Percentiles rank a stretch among this genome's conserved stretches.
These are phyloP conservation scores for Salix arbutifolia DNA, from an alignment of 345 rosid species.

Conservation along the genomic window DNA sequence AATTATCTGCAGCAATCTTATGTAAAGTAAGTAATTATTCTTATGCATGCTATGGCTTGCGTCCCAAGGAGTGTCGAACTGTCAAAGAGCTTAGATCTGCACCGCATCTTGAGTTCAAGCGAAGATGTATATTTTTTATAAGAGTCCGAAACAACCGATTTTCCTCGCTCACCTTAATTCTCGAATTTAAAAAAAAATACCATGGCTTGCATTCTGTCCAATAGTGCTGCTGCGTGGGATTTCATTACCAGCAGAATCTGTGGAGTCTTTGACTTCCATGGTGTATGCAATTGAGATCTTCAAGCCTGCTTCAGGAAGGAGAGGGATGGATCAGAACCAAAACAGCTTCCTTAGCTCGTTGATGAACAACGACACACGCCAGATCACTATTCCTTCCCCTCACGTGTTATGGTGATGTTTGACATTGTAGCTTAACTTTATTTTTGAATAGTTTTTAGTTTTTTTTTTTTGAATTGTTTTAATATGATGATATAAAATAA, in stretches of 20 bases:
- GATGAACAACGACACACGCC: background rate
- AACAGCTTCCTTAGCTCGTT: slow-evolving; percentile 28
- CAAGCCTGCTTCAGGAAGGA: slow-evolving; percentile 14
- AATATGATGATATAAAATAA: too few relatives aligned
- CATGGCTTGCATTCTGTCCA: slow-evolving; percentile 56
- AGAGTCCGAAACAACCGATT: too few relatives aligned
- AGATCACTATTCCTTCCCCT: background rate
- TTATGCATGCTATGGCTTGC: background rate
- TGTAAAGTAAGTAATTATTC: slow-evolving; percentile 47
- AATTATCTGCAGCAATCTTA: slow-evolving; percentile 60
- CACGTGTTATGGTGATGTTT: too few relatives aligned
- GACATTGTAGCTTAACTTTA: too few relatives aligned
- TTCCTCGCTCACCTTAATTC: too few relatives aligned
- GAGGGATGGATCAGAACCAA: slow-evolving; percentile 1
- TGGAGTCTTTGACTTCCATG: slow-evolving; percentile 41
- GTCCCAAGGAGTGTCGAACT: too few relatives aligned
- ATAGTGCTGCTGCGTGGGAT: slow-evolving; percentile 57
- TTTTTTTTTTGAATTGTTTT: too few relatives aligned
- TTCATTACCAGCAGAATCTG: slow-evolving; percentile 32
- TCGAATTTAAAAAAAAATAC: too few relatives aligned
- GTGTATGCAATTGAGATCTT: slow-evolving; percentile 39
- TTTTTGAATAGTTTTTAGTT: too few relatives aligned
- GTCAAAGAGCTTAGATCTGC: too few relatives aligned
- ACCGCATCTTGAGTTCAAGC: too few relatives aligned
- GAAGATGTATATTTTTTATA: too few relatives aligned